These are phyloP conservation scores for Mycogone perniciosa DNA, from an alignment of 2,329 filamentous ascomycete species.

Conservation along the genomic window DNA sequence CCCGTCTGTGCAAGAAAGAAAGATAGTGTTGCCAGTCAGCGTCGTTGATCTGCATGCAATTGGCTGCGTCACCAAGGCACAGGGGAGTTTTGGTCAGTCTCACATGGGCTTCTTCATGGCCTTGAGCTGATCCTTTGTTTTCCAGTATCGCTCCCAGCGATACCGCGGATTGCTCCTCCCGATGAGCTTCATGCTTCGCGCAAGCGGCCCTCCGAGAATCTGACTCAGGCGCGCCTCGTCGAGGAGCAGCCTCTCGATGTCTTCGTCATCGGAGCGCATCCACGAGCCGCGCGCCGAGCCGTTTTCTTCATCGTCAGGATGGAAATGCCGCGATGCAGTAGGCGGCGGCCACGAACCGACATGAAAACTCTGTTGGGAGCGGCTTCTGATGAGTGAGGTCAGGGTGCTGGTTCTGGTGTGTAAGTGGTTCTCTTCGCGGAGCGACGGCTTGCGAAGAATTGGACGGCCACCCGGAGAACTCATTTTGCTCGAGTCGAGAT, in stretches of 20 bases:
- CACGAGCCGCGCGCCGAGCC: constrained; percentile 15
- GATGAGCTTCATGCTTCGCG: constrained; percentile 80
- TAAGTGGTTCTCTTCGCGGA: constrained; percentile 27
- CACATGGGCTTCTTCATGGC: constrained; percentile 65
- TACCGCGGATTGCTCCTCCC: constrained; percentile 83
- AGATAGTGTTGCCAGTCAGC: background rate
- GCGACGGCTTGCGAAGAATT: constrained; percentile 25
- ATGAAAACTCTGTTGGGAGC: constrained; percentile 29
- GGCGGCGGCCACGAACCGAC: constrained; percentile 20
- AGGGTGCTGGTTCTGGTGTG: constrained; percentile 32
- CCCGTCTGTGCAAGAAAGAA: constrained; percentile 42
- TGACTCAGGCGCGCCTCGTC: constrained; percentile 55
- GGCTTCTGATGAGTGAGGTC: constrained; percentile 33
- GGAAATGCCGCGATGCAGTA: constrained; percentile 13
- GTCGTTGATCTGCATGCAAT: background rate
- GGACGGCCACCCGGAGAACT: constrained; percentile 24
- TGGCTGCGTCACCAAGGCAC: background rate
- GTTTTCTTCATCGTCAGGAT: constrained; percentile 28
- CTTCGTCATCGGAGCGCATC: constrained; percentile 34
- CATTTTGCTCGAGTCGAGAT: constrained; percentile 16
- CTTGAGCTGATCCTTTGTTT: constrained; percentile 66
- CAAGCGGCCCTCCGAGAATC: constrained; percentile 60
- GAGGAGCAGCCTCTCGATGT: constrained; percentile 37
- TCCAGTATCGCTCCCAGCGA: constrained; percentile 82
- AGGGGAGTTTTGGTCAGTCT: constrained; percentile 16